Percentiles rank a stretch among this genome's conserved stretches.
Evolutionary conservation across 352 stramenopile species (phyloP).

Genomic region (Phytophthora pseudosyringae): DNA sequence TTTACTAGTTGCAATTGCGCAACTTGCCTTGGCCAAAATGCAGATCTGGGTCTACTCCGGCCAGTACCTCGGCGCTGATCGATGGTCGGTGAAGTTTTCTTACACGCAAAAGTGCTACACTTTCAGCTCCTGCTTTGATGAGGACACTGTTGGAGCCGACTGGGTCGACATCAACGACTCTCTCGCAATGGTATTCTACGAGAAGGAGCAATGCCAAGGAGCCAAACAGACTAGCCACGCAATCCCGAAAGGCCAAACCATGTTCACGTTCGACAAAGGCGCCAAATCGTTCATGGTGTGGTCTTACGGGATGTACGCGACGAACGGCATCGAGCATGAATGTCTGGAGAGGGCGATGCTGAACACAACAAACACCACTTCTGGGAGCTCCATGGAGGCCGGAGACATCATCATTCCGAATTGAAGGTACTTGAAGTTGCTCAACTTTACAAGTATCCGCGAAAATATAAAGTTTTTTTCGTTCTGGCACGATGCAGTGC

Average conservation of each 20-base stretch:
- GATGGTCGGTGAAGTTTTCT: constrained; percentile 26
- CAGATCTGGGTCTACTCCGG: constrained; percentile 16
- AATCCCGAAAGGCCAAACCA: constrained; percentile 12
- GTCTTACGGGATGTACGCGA: constrained; percentile 23
- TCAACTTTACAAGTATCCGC: too few relatives aligned
- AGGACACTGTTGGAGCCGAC: constrained; percentile 12
- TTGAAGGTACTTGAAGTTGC: too few relatives aligned
- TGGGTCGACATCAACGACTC: constrained; percentile 10
- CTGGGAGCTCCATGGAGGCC: too few relatives aligned
- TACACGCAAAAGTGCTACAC: constrained; percentile 33
- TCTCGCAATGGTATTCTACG: constrained; percentile 23
- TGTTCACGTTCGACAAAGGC: constrained; percentile 24
- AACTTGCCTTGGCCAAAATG: constrained; percentile 12
- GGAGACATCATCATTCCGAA: too few relatives aligned
- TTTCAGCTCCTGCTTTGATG: constrained; percentile 14
- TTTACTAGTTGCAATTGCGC: background rate
- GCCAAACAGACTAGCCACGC: constrained; percentile 8
- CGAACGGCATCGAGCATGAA: constrained; percentile 18
- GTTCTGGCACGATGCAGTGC: too few relatives aligned
- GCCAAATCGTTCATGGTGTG: constrained; percentile 36
- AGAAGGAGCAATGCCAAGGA: constrained; percentile 27
- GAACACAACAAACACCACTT: constrained; percentile 10
- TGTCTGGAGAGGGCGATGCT: constrained; percentile 16
- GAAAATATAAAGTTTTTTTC: too few relatives aligned
- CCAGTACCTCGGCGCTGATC: constrained; percentile 2